phyloP scores from a whole-genome alignment of 306 rosid species.

The Fragaria nilgerrensis region DNA sequence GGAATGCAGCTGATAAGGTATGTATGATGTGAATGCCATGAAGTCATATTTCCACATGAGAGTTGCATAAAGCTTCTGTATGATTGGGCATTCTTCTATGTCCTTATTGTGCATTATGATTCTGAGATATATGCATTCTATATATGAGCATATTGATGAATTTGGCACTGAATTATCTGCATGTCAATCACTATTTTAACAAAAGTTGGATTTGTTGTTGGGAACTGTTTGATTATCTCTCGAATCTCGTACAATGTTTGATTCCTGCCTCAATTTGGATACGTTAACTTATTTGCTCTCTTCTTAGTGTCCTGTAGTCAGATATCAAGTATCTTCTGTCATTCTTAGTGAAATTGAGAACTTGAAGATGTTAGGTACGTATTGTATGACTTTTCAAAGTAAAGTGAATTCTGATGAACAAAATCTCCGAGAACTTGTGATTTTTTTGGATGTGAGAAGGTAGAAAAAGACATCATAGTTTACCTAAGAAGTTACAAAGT shows the following conservation, averaged over 20 bases:
- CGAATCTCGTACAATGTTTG: not conserved
- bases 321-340: constrained; percentile 2
- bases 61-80: not conserved
- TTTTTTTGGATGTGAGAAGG: not conserved
- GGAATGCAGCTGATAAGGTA: constrained; percentile 82
- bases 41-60: not conserved
- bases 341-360: not conserved
- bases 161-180: not conserved
- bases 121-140: not conserved
- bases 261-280: not conserved
- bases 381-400: not conserved
- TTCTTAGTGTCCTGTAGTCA: not conserved
- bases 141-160: not conserved
- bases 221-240: too few relatives aligned
- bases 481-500: not conserved
- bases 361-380: not conserved
- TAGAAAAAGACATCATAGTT: not conserved
- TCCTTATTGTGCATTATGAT: not conserved
- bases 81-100: not conserved
- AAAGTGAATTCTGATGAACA: not conserved
- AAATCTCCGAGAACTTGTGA: not conserved
- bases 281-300: not conserved
- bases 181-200: not conserved
- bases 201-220: not conserved
- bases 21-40: constrained; percentile 20